These are phyloP conservation scores for Ciborinia camelliae DNA, from an alignment of 2,329 filamentous ascomycete species.

Conservation along the genomic window DNA sequence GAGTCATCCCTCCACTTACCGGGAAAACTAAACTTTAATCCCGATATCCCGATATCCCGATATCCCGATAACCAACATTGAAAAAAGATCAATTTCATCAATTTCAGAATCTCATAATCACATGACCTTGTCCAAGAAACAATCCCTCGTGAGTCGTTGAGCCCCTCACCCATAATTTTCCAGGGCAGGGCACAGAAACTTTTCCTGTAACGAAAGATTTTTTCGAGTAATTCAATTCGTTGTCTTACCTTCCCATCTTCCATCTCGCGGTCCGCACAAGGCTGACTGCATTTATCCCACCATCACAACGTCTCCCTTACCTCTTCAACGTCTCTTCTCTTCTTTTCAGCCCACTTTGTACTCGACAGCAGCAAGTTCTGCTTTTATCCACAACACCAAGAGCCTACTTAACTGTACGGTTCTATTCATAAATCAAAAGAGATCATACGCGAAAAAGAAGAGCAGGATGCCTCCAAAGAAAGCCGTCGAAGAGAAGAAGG, in stretches of 20 bases:
- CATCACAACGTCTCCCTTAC: conserved; percentile 34
- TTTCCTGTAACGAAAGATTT: conserved; percentile 11
- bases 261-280: conserved; percentile 25
- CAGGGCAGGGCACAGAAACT: conserved; percentile 5
- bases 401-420: conserved; percentile 40
- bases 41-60: no score
- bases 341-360: conserved; percentile 51
- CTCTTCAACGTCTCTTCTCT: conserved; percentile 45
- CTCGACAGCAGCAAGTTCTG: conserved; percentile 50
- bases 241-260: not conserved
- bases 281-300: conserved; percentile 24
- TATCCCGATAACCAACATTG: no score
- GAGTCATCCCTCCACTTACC: no score
- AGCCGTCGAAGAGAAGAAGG: conserved; percentile 85
- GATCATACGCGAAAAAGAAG: conserved; percentile 53
- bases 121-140: not conserved
- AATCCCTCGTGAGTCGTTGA: not conserved
- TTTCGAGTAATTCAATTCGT: conserved; percentile 12
- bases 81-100: no score
- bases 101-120: no score
- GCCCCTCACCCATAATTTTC: not conserved
- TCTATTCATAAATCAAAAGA: conserved; percentile 46
- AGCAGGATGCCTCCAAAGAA: conserved; percentile 89
- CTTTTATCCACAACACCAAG: conserved; percentile 33
- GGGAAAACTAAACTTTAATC: no score